Evolutionary conservation across 352 stramenopile genomes (phyloP), one percentile per base, ranked within the genome.

Genomic region (Phytophthora foliorum): DNA sequence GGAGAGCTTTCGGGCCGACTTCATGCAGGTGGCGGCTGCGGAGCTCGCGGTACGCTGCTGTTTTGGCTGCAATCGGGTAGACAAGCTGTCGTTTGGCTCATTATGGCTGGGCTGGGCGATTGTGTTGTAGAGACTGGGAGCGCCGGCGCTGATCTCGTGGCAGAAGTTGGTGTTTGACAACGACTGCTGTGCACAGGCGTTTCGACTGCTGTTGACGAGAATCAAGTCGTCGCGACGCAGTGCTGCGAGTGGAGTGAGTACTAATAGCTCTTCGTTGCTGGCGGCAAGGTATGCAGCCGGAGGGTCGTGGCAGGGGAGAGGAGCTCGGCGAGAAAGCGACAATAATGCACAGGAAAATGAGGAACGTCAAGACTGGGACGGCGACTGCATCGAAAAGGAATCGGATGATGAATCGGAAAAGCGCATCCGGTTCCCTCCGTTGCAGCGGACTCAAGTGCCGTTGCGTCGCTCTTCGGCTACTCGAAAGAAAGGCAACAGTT

Each of bases 81-180:
- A 44, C 3, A 19, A 21, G 14, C 14, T 44, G 4, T 21, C 9
- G 6, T 44, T 22, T 44, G 14, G 34, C 34, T 17, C 2, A 39
- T 44, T 19, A 10, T 6, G 36, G 19, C 32, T 44, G 17, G 6
- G 6, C 9, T 52, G 36, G n/a, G n/a, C n/a, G n/a, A n/a, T 39
- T 9, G 29, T 32, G 19, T 53, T 60, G 19, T 34, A 89, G 80
- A 71, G 82, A 49, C 75, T 91, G 27, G 82, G 83, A 21, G 80
- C 81, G 2, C 78, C 81, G 27, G 41, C 81, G 14, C 61, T 89
- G 59, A 72, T 89, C 49, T 81, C 83, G 13, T 91, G 83, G 83
- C 83, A 89, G 38, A 87, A 84, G 52, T 64, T 91, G 21, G 63
- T 91, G 14, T 91, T 86, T 57, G 83, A 89, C 56, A 80, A 80